Conservation (phyloP, 1,284 basidiomycete species). For the Entoloma clypeatum region DNA sequence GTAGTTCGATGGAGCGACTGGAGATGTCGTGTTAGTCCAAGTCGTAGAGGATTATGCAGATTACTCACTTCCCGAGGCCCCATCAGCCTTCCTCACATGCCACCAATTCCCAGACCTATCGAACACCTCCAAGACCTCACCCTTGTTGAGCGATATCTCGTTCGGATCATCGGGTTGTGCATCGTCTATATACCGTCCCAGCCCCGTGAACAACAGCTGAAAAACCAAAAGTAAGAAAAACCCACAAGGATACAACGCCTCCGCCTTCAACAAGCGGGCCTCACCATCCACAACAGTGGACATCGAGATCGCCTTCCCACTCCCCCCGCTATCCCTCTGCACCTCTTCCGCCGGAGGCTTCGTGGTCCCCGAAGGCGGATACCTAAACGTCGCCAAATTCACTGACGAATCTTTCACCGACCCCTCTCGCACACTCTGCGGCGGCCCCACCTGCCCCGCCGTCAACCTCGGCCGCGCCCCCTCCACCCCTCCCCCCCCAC, state of each 20-base stretch:
- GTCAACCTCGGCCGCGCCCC: conserved; percentile 6
- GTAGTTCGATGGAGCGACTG: conserved; percentile 13
- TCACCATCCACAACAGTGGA: not conserved
- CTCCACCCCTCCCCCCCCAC: not conserved
- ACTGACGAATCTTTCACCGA: no score
- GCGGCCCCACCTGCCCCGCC: not conserved
- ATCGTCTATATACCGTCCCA: conserved; percentile 8
- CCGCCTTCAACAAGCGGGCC: conserved; percentile 12
- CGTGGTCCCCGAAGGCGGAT: not conserved
- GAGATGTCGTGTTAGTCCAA: not conserved
- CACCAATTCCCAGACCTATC: conserved; percentile 19
- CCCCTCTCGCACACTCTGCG: no score
- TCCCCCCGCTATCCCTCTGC: conserved; percentile 6
- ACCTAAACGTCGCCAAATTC: no score
- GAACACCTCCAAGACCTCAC: conserved; percentile 15
- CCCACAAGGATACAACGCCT: conserved; percentile 28
- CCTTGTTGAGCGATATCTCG: conserved; percentile 19
- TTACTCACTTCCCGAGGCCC: conserved; percentile 15
- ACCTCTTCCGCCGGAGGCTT: not conserved
- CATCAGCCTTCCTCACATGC: conserved; percentile 14
- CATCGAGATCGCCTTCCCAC: not conserved
- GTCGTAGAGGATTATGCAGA: not conserved
- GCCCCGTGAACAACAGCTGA: no score
- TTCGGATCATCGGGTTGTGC: conserved; percentile 8
- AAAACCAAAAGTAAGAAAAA: not conserved